A percentile compares a stretch with the other conserved stretches of the same genome.
phyloP scores from a whole-genome alignment of 495 filamentous ascomycete genomes.

The Pseudomonodictys pantanalensis region DNA sequence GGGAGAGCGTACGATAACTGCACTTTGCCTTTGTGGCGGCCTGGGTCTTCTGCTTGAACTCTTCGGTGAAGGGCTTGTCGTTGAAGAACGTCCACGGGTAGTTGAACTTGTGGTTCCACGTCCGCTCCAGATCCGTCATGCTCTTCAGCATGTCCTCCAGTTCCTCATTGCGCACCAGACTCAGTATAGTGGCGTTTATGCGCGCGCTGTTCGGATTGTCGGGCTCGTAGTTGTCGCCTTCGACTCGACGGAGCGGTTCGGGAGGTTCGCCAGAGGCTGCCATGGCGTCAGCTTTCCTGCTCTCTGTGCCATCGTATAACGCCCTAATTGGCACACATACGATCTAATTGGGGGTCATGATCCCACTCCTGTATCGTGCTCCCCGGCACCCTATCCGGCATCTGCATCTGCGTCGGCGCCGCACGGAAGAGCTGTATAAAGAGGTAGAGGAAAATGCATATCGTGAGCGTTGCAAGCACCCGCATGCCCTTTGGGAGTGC shows the following conservation, averaged over 20 bases:
- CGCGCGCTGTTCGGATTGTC: slow-evolving; percentile 71
- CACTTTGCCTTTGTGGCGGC: slow-evolving; percentile 80
- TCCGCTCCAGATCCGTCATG: slow-evolving; percentile 88
- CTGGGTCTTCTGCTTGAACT: slow-evolving; percentile 81
- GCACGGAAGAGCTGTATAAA: slow-evolving; percentile 64
- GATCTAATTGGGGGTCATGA: slow-evolving; percentile 77
- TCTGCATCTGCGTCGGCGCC: slow-evolving; percentile 39
- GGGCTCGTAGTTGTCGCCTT: slow-evolving; percentile 66
- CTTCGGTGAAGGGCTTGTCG: slow-evolving; percentile 83
- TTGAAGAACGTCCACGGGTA: slow-evolving; percentile 99
- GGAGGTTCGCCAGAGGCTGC: slow-evolving; percentile 81
- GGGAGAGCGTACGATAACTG: slow-evolving; percentile 65
- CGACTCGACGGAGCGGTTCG: slow-evolving; percentile 65
- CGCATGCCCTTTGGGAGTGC: slow-evolving; percentile 79
- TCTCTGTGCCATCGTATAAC: neutral
- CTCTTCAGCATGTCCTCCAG: slow-evolving; percentile 74
- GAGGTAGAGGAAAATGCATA: slow-evolving; percentile 70
- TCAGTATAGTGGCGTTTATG: slow-evolving; percentile 88
- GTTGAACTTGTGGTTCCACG: slow-evolving; percentile 98
- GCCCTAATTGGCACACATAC: slow-evolving; percentile 48
- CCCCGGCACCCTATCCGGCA: slow-evolving; percentile 39
- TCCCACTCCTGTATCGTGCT: slow-evolving; percentile 45
- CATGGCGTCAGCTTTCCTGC: slow-evolving; percentile 1
- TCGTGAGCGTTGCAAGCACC: slow-evolving; percentile 66
- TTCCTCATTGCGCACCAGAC: slow-evolving; percentile 92